Conservation (phyloP, 768 basidiomycete genomes). For the Boletales sp. region DNA sequence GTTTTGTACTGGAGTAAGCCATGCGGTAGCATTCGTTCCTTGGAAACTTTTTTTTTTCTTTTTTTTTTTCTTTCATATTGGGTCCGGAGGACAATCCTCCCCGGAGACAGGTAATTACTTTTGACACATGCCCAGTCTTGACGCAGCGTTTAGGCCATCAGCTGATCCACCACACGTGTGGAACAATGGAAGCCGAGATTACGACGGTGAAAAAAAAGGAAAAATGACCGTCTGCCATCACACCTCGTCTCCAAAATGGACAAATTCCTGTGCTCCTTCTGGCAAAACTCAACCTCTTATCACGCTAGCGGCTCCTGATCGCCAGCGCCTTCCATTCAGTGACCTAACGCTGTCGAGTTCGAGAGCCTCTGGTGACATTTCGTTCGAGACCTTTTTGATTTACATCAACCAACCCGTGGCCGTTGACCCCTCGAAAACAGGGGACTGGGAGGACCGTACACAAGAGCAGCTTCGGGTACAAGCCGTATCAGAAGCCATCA, state of each 20-base stretch:
- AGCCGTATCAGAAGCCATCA: constrained; percentile 23
- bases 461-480: constrained; percentile 1
- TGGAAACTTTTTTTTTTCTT: constrained; percentile 32
- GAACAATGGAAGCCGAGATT: constrained; percentile 30
- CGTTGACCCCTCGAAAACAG: constrained; percentile 19
- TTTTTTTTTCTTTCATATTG: constrained; percentile 27
- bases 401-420: constrained; percentile 14
- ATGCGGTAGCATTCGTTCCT: constrained; percentile 17
- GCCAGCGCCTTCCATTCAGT: constrained; percentile 30
- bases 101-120: constrained; percentile 25
- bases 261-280: constrained; percentile 21
- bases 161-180: constrained; percentile 28
- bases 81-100: constrained; percentile 17
- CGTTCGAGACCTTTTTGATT: constrained; percentile 14
- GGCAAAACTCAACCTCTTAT: constrained; percentile 20
- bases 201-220: constrained; percentile 21
- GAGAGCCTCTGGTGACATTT: constrained; percentile 11
- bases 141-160: constrained; percentile 18
- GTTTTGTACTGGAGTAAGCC: constrained; percentile 20
- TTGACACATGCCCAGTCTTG: constrained; percentile 19
- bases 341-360: constrained; percentile 18
- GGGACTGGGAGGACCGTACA: constrained; percentile 2
- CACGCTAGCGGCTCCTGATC: constrained; percentile 23
- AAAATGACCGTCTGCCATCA: constrained; percentile 16
- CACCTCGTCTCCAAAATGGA: constrained; percentile 17